Conservation (phyloP, 1,284 basidiomycete species). For the Moesziomyces aphidis region DNA sequence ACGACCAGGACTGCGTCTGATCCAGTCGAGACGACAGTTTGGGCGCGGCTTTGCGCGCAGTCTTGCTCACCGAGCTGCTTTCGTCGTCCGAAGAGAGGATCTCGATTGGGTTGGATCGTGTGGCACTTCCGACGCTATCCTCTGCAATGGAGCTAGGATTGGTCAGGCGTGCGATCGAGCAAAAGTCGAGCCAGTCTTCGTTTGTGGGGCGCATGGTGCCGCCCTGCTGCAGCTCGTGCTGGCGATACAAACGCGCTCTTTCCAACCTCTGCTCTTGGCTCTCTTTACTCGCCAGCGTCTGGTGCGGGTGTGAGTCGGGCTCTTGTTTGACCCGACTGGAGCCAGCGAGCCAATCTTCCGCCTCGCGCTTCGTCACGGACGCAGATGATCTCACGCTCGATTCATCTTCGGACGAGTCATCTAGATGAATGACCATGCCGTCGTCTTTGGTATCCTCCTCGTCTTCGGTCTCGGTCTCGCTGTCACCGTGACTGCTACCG, state of each 20-base stretch:
- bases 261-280: constrained; percentile 33
- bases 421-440: constrained; percentile 25
- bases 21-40: not conserved
- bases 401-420: constrained; percentile 25
- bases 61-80: not conserved
- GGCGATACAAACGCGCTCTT: constrained; percentile 31
- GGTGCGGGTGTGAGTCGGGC: constrained; percentile 8
- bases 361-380: not conserved
- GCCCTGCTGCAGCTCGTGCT: constrained; percentile 39
- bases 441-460: constrained; percentile 21
- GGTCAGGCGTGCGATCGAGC: constrained; percentile 14
- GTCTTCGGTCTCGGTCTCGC: constrained; percentile 29
- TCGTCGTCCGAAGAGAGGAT: constrained; percentile 34
- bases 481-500: constrained; percentile 10
- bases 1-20: constrained; percentile 13
- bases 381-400: not conserved
- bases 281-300: constrained; percentile 37
- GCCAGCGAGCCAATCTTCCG: not conserved
- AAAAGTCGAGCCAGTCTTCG: constrained; percentile 46
- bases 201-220: constrained; percentile 23
- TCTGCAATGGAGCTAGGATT: constrained; percentile 6
- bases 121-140: no score
- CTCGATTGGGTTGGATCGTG: constrained; percentile 20
- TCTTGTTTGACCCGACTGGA: constrained; percentile 18
- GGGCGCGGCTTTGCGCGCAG: no score